Percentiles rank a stretch among this genome's conserved stretches.
Conservation (phyloP, 345 rosid species). For the Boechera stricta region DNA sequence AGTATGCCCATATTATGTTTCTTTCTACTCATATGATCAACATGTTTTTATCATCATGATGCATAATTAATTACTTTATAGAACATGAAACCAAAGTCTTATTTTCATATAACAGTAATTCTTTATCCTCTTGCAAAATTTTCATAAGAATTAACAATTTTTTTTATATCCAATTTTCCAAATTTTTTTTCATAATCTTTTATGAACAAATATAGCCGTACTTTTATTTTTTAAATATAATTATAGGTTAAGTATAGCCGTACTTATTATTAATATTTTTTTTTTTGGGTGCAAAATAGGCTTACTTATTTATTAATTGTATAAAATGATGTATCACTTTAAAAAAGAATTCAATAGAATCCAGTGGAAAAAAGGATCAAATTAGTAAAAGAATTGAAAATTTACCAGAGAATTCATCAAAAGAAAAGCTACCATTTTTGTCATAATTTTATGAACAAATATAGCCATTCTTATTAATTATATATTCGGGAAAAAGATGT, state of each 20-base stretch:
- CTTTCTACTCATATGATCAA: conserved; percentile 11
- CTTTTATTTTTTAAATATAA: no score
- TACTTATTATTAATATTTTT: background rate
- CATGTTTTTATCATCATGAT: conserved; percentile 24
- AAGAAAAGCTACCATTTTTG: background rate
- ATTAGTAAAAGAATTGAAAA: background rate
- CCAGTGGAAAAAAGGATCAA: background rate
- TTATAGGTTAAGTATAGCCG: no score
- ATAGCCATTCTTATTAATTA: conserved; percentile 3
- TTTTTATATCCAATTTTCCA: background rate
- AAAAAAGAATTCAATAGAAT: background rate
- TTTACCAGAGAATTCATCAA: background rate
- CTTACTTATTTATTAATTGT: background rate
- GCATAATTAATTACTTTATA: conserved; percentile 26
- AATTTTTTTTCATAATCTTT: background rate
- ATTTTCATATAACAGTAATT: background rate
- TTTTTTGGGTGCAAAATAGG: background rate
- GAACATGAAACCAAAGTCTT: background rate
- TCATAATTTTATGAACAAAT: conserved; percentile 9
- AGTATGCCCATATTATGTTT: conserved; percentile 28
- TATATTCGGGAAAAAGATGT: background rate
- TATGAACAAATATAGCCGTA: no score
- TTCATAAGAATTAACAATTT: background rate
- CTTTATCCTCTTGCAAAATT: background rate
- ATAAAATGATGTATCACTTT: background rate